phyloP scores from a whole-genome alignment of 2,329 filamentous ascomycete genomes.

The Ophiostoma ips region DNA sequence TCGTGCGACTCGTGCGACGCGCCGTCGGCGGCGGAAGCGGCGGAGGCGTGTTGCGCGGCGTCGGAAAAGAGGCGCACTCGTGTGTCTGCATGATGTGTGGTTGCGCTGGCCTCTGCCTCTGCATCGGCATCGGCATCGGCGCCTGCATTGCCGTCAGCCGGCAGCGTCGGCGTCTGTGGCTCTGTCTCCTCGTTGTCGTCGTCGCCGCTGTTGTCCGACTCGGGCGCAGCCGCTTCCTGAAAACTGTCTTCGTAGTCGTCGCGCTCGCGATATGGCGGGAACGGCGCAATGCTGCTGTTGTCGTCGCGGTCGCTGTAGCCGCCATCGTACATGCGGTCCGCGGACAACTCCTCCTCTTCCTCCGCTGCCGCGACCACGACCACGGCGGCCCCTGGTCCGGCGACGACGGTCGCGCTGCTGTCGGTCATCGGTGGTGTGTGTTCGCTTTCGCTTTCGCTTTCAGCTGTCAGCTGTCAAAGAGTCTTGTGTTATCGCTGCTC shows the following conservation, averaged over 20 bases:
- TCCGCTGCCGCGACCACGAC: too few relatives aligned
- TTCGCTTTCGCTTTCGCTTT: neutral
- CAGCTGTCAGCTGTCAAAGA: too few relatives aligned
- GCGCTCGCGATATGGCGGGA: slow-evolving; percentile 6
- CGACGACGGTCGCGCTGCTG: neutral
- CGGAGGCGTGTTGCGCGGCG: neutral
- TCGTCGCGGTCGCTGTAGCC: neutral
- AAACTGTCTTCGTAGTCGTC: neutral
- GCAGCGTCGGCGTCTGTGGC: neutral
- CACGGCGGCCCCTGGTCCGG: neutral
- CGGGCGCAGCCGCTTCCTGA: neutral
- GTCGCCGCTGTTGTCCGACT: neutral
- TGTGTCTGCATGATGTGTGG: neutral
- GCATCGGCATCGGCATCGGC: neutral
- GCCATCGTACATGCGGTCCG: neutral
- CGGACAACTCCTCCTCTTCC: too few relatives aligned
- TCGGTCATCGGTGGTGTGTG: neutral
- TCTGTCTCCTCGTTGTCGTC: neutral
- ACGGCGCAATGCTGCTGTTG: slow-evolving; percentile 3
- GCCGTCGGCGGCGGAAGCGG: neutral
- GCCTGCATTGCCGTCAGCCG: neutral
- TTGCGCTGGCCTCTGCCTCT: neutral
- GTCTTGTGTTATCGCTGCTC: too few relatives aligned
- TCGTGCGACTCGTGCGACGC: too few relatives aligned
- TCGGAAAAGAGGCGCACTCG: slow-evolving; percentile 1